These are phyloP conservation scores for Oehlia diaphana DNA, from an alignment of 192 early-diverging fungal species.

Conservation along the genomic window DNA sequence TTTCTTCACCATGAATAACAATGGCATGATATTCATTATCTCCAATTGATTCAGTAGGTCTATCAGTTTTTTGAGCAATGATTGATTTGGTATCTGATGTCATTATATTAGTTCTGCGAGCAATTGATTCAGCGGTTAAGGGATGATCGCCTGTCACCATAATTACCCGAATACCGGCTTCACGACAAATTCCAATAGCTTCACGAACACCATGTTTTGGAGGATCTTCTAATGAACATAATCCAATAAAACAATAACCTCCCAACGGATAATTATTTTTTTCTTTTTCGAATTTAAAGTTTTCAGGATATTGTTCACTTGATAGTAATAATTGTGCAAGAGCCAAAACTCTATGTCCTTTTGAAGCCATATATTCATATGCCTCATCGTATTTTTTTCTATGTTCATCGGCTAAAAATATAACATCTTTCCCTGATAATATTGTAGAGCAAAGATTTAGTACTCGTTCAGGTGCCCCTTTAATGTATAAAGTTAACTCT, in stretches of 20 bases:
- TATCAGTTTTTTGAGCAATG: slow-evolving; percentile 69
- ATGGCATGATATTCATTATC: slow-evolving; percentile 87
- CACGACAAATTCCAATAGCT: slow-evolving; percentile 89
- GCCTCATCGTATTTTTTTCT: slow-evolving; percentile 63
- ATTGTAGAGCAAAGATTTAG: slow-evolving; percentile 80
- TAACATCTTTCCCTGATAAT: slow-evolving; percentile 51
- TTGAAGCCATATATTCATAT: slow-evolving; percentile 86
- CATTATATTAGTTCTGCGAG: slow-evolving; percentile 93
- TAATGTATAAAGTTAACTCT: slow-evolving; percentile 77
- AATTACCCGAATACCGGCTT: slow-evolving; percentile 94
- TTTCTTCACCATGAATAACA: slow-evolving; percentile 90
- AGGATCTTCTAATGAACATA: slow-evolving; percentile 92
- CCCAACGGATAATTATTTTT: slow-evolving; percentile 68
- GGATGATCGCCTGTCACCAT: slow-evolving; percentile 99
- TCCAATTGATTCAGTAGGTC: slow-evolving; percentile 56
- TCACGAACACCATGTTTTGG: slow-evolving; percentile 99
- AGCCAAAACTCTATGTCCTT: slow-evolving; percentile 92
- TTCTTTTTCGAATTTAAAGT: slow-evolving; percentile 77
- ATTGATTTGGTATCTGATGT: slow-evolving; percentile 82
- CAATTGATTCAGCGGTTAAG: slow-evolving; percentile 94
- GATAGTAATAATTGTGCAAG: slow-evolving; percentile 82
- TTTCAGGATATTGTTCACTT: slow-evolving; percentile 65
- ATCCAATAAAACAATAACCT: slow-evolving; percentile 78
- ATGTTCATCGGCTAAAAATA: slow-evolving; percentile 71
- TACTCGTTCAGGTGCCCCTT: slow-evolving; percentile 96